Conservation (phyloP, 192 early-diverging fungal genomes). For the Coemansia sp. region DNA sequence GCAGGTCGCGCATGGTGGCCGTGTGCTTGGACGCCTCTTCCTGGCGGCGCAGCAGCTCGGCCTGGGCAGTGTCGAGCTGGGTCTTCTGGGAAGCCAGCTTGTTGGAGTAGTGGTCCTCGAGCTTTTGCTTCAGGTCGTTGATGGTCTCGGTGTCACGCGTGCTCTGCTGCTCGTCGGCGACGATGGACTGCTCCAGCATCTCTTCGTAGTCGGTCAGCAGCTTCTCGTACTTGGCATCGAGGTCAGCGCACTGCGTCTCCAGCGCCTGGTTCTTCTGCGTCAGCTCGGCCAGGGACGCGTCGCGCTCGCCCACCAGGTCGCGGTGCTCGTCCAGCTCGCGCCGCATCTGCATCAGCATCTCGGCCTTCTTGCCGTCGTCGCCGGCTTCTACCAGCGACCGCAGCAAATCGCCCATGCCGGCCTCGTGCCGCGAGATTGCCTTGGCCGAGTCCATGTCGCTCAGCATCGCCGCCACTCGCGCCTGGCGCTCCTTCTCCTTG, state of each 20-base stretch:
- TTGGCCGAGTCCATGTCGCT: conserved; percentile 41
- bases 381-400: conserved; percentile 47
- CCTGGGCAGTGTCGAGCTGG: conserved; percentile 53
- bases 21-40: conserved; percentile 61
- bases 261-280: conserved; percentile 10
- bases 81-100: conserved; percentile 69
- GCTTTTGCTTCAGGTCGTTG: conserved; percentile 71
- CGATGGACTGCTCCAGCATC: conserved; percentile 49
- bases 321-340: conserved; percentile 38
- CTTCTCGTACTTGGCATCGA: conserved; percentile 40
- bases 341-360: conserved; percentile 41
- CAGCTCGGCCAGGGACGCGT: conserved; percentile 14
- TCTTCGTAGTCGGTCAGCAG: conserved; percentile 50
- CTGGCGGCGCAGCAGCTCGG: conserved; percentile 48
- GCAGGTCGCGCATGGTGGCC: conserved; percentile 42
- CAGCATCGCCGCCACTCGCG: conserved; percentile 46
- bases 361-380: conserved; percentile 37
- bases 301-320: conserved; percentile 17
- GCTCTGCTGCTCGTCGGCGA: conserved; percentile 45
- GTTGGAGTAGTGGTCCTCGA: conserved; percentile 77
- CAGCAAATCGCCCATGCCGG: conserved; percentile 44
- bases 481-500: conserved; percentile 56
- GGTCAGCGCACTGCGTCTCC: conserved; percentile 12
- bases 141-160: conserved; percentile 60
- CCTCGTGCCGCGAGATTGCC: conserved; percentile 46